Evolutionary conservation across 345 rosid species (phyloP), one percentile per base, ranked within the genome.

Genomic region (Eutrema yunnanense): DNA sequence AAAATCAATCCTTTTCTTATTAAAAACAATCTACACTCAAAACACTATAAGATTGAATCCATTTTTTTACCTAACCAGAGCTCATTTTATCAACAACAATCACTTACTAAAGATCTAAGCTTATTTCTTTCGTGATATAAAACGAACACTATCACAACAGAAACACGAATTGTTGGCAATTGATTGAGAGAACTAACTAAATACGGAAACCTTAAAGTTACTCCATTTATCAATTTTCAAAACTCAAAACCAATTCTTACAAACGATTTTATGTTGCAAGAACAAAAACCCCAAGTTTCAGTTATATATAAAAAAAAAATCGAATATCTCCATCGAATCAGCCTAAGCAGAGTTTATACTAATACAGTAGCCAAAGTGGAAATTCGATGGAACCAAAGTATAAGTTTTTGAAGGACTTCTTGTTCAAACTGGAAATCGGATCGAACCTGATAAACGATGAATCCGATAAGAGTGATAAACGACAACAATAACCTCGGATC

Each of bases 391-490:
- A 77, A 65, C 51, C 53, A 40, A 34, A 42, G 36, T 57, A 54
- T 30, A 5, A 4, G 1, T 22, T 44, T 34, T 46, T 29, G 19
- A 22, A 11, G 22, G 22, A 22, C 22, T 22, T 22, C 22, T 22
- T 22, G 16, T 38, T 41, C 51, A 49, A 38, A 59, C 2, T 38
- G 3, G 6, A 47, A 26, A 71, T n/a, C 2, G 1, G 29, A 47
- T 46, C 49, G 77, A 56, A 92, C 96, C 98, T 92, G 98, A 56
- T 83, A 88, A 43, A 88, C 87, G 51, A 92, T 76, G 64, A 92
- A 63, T 29, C 84, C 86, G 16, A 88, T 54, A 59, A 90, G 85
- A 60, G 91, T 81, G 9, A 88, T 82, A 67, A 84, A 62, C 66
- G n/a, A 59, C 43, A 22, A 55, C 36, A 12, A 51, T 62, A 14